Percentiles rank a stretch among this genome's conserved stretches.
Conservation (phyloP, 495 filamentous ascomycete genomes). For the Tuber aestivum region DNA sequence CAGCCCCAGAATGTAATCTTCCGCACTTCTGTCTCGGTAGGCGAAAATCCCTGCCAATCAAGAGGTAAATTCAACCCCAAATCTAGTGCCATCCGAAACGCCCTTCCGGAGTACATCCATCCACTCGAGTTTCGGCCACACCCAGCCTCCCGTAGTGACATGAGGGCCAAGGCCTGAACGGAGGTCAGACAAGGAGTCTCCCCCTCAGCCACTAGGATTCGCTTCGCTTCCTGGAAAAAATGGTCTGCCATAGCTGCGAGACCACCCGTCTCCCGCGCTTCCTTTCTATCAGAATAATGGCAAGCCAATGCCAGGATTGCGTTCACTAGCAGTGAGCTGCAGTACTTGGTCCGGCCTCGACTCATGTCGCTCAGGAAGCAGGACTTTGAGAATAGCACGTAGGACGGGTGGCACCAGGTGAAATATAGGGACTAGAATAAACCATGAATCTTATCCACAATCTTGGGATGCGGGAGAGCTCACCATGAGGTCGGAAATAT, state of each 20-base stretch:
- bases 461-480: conserved; percentile 9
- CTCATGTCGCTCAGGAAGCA: conserved; percentile 64
- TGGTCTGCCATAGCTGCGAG: conserved; percentile 45
- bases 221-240: conserved; percentile 64
- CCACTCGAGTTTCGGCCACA: conserved; percentile 61
- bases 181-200: conserved; percentile 64
- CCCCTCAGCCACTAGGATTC: conserved; percentile 49
- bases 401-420: conserved; percentile 72
- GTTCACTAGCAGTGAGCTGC: conserved; percentile 68
- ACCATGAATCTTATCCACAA: background rate
- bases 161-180: conserved; percentile 70
- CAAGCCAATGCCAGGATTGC: conserved; percentile 67
- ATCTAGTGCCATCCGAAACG: conserved; percentile 60
- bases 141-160: conserved; percentile 62
- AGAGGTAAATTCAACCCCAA: conserved; percentile 54
- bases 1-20: conserved; percentile 67
- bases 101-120: conserved; percentile 61
- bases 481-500: conserved; percentile 58
- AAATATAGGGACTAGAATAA: conserved; percentile 57
- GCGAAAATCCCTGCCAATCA: conserved; percentile 26
- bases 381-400: conserved; percentile 64
- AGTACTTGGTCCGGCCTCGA: conserved; percentile 55
- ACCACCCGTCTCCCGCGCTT: conserved; percentile 56
- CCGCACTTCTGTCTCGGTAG: conserved; percentile 55
- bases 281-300: conserved; percentile 61